Evolutionary conservation across 1,284 basidiomycete species (phyloP).

Genomic region (Coniferiporia sulphurascens): DNA sequence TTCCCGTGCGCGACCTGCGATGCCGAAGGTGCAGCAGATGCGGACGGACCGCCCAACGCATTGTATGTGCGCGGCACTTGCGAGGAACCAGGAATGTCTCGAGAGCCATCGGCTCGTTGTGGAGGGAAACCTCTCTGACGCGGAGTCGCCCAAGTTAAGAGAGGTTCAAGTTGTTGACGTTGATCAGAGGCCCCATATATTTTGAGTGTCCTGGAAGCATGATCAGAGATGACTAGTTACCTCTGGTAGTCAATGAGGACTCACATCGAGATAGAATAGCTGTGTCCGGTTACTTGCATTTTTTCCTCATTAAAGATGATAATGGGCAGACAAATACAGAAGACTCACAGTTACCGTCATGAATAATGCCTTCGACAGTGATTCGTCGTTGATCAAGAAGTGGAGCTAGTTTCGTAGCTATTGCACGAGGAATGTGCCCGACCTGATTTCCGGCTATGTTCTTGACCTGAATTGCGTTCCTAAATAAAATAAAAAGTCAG

Average conservation of each 20-base stretch:
- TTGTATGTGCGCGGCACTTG: constrained; percentile 9
- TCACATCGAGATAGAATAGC: constrained; percentile 60
- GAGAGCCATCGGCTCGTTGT: constrained; percentile 24
- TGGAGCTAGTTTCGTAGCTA: constrained; percentile 59
- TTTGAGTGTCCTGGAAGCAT: constrained; percentile 50
- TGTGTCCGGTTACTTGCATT: constrained; percentile 38
- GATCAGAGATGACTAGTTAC: neutral
- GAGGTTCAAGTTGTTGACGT: constrained; percentile 56
- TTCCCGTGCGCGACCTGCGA: constrained; percentile 22
- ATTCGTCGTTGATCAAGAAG: constrained; percentile 62
- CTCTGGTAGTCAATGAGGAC: constrained; percentile 18
- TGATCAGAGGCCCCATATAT: constrained; percentile 66
- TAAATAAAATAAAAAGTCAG: constrained; percentile 24
- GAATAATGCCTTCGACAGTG: constrained; percentile 72
- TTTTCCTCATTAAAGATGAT: constrained; percentile 1
- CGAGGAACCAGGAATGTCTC: constrained; percentile 25
- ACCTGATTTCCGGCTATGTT: constrained; percentile 74
- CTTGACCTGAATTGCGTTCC: constrained; percentile 74
- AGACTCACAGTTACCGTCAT: constrained; percentile 63
- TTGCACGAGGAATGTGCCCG: constrained; percentile 68
- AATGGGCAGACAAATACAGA: neutral
- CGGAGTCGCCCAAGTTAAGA: constrained; percentile 72
- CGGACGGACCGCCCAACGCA: constrained; percentile 18
- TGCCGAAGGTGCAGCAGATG: constrained; percentile 21
- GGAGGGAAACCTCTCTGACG: constrained; percentile 50